Evolutionary conservation across 805 yeast genomes (phyloP), one percentile per base, ranked within the genome.

Genomic region (Kregervanrija fluxuum): DNA sequence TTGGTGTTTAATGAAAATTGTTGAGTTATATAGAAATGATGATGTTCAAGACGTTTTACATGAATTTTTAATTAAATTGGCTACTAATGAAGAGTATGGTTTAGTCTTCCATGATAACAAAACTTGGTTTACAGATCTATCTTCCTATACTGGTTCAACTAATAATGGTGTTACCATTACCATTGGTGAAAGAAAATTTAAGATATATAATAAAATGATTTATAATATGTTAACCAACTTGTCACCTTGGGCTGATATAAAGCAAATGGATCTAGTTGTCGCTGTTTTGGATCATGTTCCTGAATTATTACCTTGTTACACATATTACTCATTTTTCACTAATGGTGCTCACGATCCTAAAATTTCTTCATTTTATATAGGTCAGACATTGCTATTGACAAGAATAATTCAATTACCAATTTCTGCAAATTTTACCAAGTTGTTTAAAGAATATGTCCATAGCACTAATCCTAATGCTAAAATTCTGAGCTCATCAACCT

Each of bases 291-390:
- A 62, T 4, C 57, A 66, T 33, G 69, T 77, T 35, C 85, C 86
- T 2, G 96, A 89, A 54, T 67, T 91, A 16, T 71, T 85, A 1
- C 80, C 87, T 1, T 85, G 89, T 1, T 90, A 83, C 53, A 71
- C 79, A 50, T 67, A 73, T 45, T 73, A 79, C 64, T 55, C 80
- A 11, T 71, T 76, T 2, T 63, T 66, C 41, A 74, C 81, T 3
- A 79, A 80, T 44, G 89, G 90, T 14, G 68, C 79, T 14, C 83
- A 85, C 56, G 95, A 85, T 48, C 95, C 97, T 0, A 77, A 81
- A 40, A 65, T 84, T 45, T 71, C 91, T 1, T 80, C 91, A 11
- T 87, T 84, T 66, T 90, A 95, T 89, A 70, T 88, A 39, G 85
- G 93, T 8, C 83, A 77, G 62, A 75, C 87, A 1, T 67, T 82